A percentile compares a stretch with the other conserved stretches of the same genome.
phyloP scores from a whole-genome alignment of 2,329 filamentous ascomycete genomes.

The Botryotinia narcissicola region DNA sequence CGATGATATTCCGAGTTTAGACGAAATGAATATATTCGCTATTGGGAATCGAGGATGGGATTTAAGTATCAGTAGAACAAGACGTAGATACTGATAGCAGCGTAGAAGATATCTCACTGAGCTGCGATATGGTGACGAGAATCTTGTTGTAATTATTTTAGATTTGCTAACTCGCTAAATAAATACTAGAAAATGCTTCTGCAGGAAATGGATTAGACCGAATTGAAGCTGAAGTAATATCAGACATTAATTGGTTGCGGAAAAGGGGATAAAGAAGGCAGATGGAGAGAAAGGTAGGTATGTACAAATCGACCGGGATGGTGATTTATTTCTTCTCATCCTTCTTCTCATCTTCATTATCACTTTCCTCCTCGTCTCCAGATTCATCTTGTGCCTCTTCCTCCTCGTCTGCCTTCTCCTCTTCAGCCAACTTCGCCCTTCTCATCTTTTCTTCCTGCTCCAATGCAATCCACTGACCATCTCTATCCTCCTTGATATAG shows the following conservation, averaged over 20 bases:
- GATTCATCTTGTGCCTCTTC: conserved; percentile 23
- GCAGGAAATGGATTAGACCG: background rate
- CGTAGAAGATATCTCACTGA: background rate
- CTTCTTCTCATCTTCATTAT: conserved; percentile 38
- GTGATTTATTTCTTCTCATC: conserved; percentile 21
- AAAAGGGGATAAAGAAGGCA: background rate
- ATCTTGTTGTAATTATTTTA: background rate
- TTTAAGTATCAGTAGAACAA: no score
- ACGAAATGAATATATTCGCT: no score
- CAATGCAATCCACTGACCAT: conserved; percentile 35
- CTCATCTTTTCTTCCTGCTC: conserved; percentile 36
- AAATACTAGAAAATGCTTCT: background rate
- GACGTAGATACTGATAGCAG: background rate
- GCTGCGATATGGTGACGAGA: background rate
- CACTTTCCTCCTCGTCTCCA: conserved; percentile 40
- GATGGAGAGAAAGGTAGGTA: background rate
- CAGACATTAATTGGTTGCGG: background rate
- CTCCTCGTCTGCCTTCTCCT: conserved; percentile 26
- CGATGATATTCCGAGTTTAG: no score
- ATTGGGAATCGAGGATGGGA: no score
- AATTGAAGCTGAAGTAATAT: background rate
- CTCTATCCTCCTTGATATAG: conserved; percentile 34
- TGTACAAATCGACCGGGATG: background rate
- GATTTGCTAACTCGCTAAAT: background rate
- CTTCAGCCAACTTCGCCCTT: conserved; percentile 23